Percentiles rank a stretch among this genome's conserved stretches.
Evolutionary conservation across 139 green algal species (phyloP).

Genomic region (Volvox africanus): DNA sequence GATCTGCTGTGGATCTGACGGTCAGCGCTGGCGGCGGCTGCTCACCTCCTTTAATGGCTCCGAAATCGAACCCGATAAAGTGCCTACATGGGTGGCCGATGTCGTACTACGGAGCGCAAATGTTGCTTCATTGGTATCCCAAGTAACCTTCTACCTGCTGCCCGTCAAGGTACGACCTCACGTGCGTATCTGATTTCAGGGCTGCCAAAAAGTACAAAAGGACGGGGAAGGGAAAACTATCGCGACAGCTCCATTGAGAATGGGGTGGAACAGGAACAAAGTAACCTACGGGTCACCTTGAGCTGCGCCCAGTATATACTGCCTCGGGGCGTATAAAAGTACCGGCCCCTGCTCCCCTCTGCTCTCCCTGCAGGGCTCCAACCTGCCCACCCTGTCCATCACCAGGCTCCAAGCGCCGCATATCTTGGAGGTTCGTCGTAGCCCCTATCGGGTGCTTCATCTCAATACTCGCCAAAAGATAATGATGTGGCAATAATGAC

Average conservation of each 20-base stretch:
- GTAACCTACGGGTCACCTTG: background rate
- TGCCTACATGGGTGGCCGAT: background rate
- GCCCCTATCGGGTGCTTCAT: background rate
- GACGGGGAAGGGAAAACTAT: too few species aligned
- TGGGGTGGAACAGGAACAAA: too few species aligned
- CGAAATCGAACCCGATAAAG: background rate
- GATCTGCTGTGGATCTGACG: background rate
- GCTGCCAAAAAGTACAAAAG: too few species aligned
- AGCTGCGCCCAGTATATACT: too few species aligned
- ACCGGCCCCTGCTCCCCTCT: too few species aligned
- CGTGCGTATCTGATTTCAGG: too few species aligned
- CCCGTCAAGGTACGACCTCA: background rate
- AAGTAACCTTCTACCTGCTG: background rate
- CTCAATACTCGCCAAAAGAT: background rate
- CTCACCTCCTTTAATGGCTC: background rate
- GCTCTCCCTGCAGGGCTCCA: background rate
- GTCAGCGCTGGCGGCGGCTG: constrained; percentile 7
- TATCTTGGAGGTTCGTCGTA: constrained; percentile 7
- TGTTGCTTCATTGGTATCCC: background rate
- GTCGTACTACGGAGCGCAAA: background rate
- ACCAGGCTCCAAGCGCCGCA: background rate
- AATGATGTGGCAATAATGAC: too few species aligned
- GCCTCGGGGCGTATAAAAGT: too few species aligned
- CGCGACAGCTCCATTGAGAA: too few species aligned
- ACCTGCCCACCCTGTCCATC: background rate